phyloP scores from a whole-genome alignment of 345 rosid genomes.

The Ceriops zippeliana region DNA sequence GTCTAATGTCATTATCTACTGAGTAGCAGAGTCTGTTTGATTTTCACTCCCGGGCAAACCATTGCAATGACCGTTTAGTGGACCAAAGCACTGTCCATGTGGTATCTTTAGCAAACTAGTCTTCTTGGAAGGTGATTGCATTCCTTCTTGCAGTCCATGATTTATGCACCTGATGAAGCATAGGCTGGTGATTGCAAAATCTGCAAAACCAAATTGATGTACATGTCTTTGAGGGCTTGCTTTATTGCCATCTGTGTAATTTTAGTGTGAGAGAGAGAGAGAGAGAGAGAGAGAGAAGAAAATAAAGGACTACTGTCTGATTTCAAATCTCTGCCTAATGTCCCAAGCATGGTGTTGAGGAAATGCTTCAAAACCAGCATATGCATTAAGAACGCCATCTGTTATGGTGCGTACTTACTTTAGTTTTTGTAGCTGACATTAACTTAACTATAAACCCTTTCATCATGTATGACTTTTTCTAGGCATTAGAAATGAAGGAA shows the following conservation, averaged over 20 bases:
- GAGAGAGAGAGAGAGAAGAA: background rate
- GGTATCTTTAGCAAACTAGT: background rate
- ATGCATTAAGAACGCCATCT: background rate
- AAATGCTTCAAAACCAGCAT: background rate
- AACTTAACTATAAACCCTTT: background rate
- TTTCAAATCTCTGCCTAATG: too few species aligned
- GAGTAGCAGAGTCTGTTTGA: too few species aligned
- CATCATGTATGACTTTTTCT: background rate
- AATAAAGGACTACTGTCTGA: too few species aligned
- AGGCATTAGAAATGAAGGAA: conserved; percentile 18
- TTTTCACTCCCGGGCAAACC: too few species aligned
- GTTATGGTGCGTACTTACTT: background rate
- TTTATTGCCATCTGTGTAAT: background rate
- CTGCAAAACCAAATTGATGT: background rate
- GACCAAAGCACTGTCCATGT: background rate
- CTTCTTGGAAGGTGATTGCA: background rate
- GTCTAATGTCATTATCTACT: too few species aligned
- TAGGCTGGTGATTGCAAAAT: background rate
- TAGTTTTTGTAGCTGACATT: background rate
- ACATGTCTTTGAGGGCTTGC: too few species aligned
- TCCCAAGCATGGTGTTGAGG: too few species aligned
- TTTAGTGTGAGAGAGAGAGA: background rate
- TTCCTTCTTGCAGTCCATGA: background rate
- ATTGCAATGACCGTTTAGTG: background rate
- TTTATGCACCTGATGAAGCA: background rate